These are phyloP conservation scores for Populus euphratica DNA, from an alignment of 345 rosid species.

Conservation along the genomic window DNA sequence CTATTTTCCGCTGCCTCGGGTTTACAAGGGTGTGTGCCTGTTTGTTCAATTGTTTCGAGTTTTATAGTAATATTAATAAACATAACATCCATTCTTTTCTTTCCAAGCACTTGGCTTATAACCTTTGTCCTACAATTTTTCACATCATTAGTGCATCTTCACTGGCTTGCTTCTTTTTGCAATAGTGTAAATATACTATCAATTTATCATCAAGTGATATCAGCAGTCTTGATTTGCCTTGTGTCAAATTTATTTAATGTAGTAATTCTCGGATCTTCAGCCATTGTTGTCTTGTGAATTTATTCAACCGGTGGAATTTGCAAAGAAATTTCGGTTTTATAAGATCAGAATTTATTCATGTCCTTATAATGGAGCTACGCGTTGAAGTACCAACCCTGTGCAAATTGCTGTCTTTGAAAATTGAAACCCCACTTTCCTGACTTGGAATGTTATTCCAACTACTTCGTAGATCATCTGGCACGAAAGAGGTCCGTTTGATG, in stretches of 20 bases:
- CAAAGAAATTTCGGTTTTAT: neutral
- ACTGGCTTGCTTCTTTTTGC: neutral
- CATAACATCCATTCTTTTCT: slow-evolving; percentile 21
- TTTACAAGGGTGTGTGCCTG: slow-evolving; percentile 3
- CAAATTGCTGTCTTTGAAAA: neutral
- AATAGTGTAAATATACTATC: neutral
- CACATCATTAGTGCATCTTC: neutral
- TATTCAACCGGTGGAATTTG: neutral
- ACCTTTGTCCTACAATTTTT: neutral
- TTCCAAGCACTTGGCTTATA: neutral
- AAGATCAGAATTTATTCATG: neutral
- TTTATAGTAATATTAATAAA: neutral
- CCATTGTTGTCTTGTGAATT: neutral
- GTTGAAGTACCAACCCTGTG: neutral
- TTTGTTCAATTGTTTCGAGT: slow-evolving; percentile 12
- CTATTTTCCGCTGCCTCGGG: slow-evolving; percentile 15
- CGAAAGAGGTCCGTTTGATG: neutral
- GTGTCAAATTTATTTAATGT: neutral
- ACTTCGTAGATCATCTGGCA: neutral
- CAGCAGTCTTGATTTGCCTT: neutral
- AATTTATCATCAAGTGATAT: neutral
- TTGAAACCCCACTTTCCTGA: neutral
- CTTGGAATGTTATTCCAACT: neutral
- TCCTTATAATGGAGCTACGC: neutral
- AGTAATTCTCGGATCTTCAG: neutral